These are phyloP conservation scores for Apiotrichum laibachii DNA, from an alignment of 1,284 basidiomycete genomes.

Conservation along the genomic window DNA sequence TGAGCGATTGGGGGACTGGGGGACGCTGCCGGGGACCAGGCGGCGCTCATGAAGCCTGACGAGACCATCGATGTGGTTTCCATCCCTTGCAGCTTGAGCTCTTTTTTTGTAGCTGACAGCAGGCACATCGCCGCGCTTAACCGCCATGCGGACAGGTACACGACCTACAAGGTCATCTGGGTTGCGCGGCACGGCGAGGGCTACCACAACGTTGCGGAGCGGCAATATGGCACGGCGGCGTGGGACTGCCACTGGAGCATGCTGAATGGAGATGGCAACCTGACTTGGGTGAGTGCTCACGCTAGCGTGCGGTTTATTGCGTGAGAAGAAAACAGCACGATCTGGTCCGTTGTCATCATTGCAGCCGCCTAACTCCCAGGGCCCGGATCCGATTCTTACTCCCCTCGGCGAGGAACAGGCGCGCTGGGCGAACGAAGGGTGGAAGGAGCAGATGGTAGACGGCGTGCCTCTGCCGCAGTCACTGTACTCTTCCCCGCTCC, in stretches of 20 bases:
- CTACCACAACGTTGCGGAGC: constrained; percentile 39
- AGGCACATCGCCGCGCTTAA: constrained; percentile 34
- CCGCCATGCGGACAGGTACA: constrained; percentile 26
- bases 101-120: too few species aligned
- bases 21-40: too few species aligned
- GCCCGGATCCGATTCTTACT: constrained; percentile 41
- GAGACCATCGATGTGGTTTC: too few species aligned
- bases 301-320: not conserved
- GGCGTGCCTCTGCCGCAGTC: constrained; percentile 35
- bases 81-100: too few species aligned
- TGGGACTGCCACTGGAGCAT: constrained; percentile 43
- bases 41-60: too few species aligned
- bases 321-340: not conserved
- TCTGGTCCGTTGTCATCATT: not conserved
- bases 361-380: constrained; percentile 25
- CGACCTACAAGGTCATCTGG: constrained; percentile 46
- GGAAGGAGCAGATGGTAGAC: constrained; percentile 31
- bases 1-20: not conserved
- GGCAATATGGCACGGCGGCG: constrained; percentile 38
- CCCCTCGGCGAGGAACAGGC: constrained; percentile 33
- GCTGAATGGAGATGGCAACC: constrained; percentile 32
- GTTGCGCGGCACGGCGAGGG: constrained; percentile 51
- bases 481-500: constrained; percentile 40
- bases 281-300: constrained; percentile 27
- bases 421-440: constrained; percentile 26